These are phyloP conservation scores for Mortierella claussenii DNA, from an alignment of 192 early-diverging fungal species.

Conservation along the genomic window DNA sequence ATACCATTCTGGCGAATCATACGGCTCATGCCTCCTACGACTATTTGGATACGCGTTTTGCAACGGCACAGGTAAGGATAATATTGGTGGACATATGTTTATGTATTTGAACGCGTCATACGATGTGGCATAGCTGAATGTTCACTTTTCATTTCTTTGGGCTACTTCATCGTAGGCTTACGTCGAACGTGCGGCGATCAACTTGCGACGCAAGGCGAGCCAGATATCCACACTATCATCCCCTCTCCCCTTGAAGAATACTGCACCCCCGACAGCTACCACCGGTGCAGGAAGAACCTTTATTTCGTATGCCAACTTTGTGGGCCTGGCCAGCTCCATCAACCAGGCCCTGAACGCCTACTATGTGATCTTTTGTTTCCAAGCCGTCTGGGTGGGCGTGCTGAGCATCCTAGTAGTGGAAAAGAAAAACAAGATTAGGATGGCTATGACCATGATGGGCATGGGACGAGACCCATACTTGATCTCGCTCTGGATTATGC, in stretches of 20 bases:
- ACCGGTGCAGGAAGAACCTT: conserved; percentile 31
- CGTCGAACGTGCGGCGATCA: conserved; percentile 54
- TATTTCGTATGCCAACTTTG: conserved; percentile 51
- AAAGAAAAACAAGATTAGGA: conserved; percentile 43
- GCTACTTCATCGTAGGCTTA: conserved; percentile 24
- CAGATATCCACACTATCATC: conserved; percentile 33
- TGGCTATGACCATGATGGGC: conserved; percentile 54
- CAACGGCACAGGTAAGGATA: conserved; percentile 43
- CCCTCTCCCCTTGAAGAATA: conserved; percentile 41
- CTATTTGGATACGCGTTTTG: conserved; percentile 40
- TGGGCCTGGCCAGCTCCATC: conserved; percentile 36
- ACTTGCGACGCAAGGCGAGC: conserved; percentile 49
- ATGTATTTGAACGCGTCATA: neutral
- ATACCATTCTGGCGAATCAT: conserved; percentile 53
- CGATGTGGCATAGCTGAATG: too few species aligned
- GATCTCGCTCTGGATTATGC: conserved; percentile 40
- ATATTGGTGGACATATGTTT: neutral
- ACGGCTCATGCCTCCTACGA: conserved; percentile 19
- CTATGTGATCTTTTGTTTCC: conserved; percentile 54
- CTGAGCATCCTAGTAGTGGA: conserved; percentile 46
- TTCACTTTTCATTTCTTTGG: neutral
- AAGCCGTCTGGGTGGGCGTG: conserved; percentile 50
- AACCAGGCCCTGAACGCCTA: conserved; percentile 37
- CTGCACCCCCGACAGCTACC: conserved; percentile 1
- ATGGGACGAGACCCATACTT: conserved; percentile 35